Base-by-base conservation (phyloP, 257 asterid species). In the Capsicum baccatum region DNA sequence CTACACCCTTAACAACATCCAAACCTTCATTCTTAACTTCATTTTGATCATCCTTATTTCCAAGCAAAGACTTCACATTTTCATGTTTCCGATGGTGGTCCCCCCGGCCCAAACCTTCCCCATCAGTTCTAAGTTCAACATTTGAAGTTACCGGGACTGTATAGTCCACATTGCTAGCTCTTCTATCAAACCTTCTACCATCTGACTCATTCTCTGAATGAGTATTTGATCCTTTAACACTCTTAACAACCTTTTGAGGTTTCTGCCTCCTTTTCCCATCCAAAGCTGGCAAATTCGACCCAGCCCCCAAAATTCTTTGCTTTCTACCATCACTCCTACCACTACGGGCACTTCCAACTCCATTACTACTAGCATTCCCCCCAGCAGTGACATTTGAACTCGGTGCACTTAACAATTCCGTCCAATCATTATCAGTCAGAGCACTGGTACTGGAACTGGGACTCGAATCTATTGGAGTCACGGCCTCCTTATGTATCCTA, bases 341-440 rank as follows among this genome's bases (percentile, higher is more conserved):
- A 44, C 86, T 82, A 64, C 90, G 88, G 70, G 82, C 84, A 69
- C 90, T 89, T 15, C 85, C 69, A 39, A 83, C 89, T 85, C 90
- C 94, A 79, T 83, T 90, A 87, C 86, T 87, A 85, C 87, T 87
- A 63, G 82, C 85, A 79, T 39, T 85, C 84, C 73, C 84, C 80
- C 84, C 89, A 26, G 90, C 71, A 48, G 69, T 76, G 67, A 81
- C 92, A 84, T 82, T 92, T 85, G 87, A 90, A 83, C 89, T 91
- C 2, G 98, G 97, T 81, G 87, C 93, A 88, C 96, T 91, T 71
- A 95, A 87, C 84, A 97, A 90, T 86, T 95, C 97, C 6, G 99
- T 97, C 99, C 99, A 97, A 88, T 97, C 99, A 88, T 89, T 87
- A 85, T 96, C 98, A 3, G 91, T 92, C 74, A 93, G 91, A 84